Percentiles rank a stretch among this genome's conserved stretches.
Evolutionary conservation across 2,329 filamentous ascomycete species (phyloP).

Genomic region (Nakataea oryzae): DNA sequence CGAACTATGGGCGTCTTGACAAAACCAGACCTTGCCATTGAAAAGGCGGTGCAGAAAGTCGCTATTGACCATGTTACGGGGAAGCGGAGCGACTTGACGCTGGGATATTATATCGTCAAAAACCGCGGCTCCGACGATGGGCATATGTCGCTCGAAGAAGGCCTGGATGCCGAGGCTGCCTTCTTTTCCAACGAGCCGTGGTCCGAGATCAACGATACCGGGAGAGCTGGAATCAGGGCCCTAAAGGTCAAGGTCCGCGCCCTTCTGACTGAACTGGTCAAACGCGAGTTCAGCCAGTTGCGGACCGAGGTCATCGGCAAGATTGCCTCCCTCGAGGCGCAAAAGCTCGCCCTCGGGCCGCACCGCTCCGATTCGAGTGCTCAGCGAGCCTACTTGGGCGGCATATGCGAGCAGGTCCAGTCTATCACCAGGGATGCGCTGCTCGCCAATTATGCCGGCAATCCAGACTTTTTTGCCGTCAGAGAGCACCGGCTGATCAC

Average conservation of each 20-base stretch:
- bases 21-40: slow-evolving; percentile 45
- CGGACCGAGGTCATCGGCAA: slow-evolving; percentile 15
- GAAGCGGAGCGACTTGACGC: slow-evolving; percentile 25
- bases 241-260: slow-evolving; percentile 23
- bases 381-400: slow-evolving; percentile 23
- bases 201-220: slow-evolving; percentile 15
- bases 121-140: slow-evolving; percentile 34
- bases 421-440: slow-evolving; percentile 18
- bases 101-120: slow-evolving; percentile 38
- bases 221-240: slow-evolving; percentile 20
- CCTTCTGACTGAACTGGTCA: slow-evolving; percentile 29
- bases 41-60: slow-evolving; percentile 24
- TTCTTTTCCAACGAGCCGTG: slow-evolving; percentile 29
- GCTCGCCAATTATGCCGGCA: slow-evolving; percentile 22
- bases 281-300: slow-evolving; percentile 24
- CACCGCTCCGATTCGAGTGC: slow-evolving; percentile 14
- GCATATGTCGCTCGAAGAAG: slow-evolving; percentile 17
- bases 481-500: slow-evolving; percentile 25
- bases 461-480: slow-evolving; percentile 17
- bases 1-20: slow-evolving; percentile 41
- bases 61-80: slow-evolving; percentile 30
- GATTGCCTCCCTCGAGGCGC: slow-evolving; percentile 5
- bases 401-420: slow-evolving; percentile 17
- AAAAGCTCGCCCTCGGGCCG: slow-evolving; percentile 19
- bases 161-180: slow-evolving; percentile 19